Conservation (phyloP, 1,139 yeast genomes). For the Yamadazyma sp. region DNA sequence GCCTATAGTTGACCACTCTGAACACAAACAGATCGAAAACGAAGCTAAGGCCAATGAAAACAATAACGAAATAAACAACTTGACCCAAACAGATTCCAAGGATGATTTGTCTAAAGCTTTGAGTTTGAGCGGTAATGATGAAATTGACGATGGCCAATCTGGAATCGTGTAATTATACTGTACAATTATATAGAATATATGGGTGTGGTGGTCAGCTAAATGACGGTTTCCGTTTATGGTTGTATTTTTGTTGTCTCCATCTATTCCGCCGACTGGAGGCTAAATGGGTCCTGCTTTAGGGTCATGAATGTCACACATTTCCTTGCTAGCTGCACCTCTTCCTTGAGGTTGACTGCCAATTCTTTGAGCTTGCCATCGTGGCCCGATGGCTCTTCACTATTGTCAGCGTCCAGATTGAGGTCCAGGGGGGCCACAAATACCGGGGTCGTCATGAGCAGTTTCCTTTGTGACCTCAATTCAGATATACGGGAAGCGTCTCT, state of each 20-base stretch:
- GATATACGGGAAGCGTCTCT: conserved; percentile 32
- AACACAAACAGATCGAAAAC: conserved; percentile 5
- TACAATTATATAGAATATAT: no score
- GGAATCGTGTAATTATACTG: background rate
- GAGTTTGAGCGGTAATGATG: conserved; percentile 2
- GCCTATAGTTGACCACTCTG: conserved; percentile 18
- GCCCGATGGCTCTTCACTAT: background rate
- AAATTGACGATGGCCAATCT: conserved; percentile 6
- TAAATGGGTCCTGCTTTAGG: background rate
- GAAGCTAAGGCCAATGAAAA: conserved; percentile 4
- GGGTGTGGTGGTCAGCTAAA: no score
- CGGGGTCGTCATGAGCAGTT: background rate
- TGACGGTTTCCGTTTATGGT: no score
- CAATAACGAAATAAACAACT: background rate
- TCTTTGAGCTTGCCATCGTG: background rate
- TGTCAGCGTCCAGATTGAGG: no score
- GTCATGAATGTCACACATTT: conserved; percentile 4
- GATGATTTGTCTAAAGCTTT: background rate
- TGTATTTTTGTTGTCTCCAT: no score
- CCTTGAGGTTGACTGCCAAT: background rate
- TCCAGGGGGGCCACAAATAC: no score
- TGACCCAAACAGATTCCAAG: background rate
- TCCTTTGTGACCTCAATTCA: conserved; percentile 1
- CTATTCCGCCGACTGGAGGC: no score
- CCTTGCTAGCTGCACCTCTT: background rate